Evolutionary conservation across 495 filamentous ascomycete species (phyloP).

Genomic region (Trichoderma parareesei): DNA sequence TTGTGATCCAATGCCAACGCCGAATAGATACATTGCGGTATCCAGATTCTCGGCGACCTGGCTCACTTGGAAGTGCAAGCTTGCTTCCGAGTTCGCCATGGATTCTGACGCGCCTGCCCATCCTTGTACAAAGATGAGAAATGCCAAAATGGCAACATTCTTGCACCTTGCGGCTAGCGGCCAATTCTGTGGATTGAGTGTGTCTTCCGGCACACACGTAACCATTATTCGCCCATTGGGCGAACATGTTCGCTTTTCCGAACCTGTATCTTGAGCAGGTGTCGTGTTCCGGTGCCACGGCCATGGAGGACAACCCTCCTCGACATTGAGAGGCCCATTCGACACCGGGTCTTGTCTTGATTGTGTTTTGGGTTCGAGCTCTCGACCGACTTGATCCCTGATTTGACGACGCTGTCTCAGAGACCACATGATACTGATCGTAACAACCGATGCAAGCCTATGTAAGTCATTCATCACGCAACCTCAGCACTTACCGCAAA

Average conservation of each 20-base stretch:
- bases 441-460: too few relatives aligned
- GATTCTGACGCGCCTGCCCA: conserved; percentile 27
- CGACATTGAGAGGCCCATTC: too few relatives aligned
- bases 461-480: too few relatives aligned
- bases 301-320: too few relatives aligned
- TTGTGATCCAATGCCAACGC: conserved; percentile 27
- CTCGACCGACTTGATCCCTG: too few relatives aligned
- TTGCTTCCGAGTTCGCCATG: conserved; percentile 24
- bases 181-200: conserved; percentile 27
- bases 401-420: too few relatives aligned
- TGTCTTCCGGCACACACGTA: conserved; percentile 21
- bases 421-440: too few relatives aligned
- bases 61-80: conserved; percentile 22
- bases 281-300: too few relatives aligned
- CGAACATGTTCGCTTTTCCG: background rate
- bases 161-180: conserved; percentile 21
- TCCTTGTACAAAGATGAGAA: conserved; percentile 27
- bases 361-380: too few relatives aligned
- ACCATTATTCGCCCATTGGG: conserved; percentile 7
- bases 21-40: conserved; percentile 16
- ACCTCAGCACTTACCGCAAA: too few relatives aligned
- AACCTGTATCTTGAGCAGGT: too few relatives aligned
- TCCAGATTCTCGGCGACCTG: conserved; percentile 23
- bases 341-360: too few relatives aligned
- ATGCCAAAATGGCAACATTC: conserved; percentile 29